Percentiles rank a stretch among this genome's conserved stretches.
Conservation (phyloP, 2,329 filamentous ascomycete genomes). For the Trichothecium roseum region DNA sequence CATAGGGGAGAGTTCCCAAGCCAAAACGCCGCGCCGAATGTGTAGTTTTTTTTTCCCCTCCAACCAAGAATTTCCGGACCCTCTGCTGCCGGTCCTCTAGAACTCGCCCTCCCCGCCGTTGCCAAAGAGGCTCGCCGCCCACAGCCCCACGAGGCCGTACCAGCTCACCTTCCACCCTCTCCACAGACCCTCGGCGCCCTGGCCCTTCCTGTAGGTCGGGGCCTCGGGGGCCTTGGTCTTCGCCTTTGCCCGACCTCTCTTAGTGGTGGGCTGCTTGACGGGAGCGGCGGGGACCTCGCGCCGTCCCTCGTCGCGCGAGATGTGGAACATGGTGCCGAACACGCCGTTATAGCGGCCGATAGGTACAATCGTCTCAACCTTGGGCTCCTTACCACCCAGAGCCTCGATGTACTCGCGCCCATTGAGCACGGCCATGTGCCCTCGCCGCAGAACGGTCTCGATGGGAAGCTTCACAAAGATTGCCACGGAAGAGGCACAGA, state of each 20-base stretch:
- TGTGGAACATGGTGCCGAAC: conserved; percentile 82
- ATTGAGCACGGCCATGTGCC: conserved; percentile 66
- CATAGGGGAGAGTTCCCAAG: conserved; percentile 24
- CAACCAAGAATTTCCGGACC: background rate
- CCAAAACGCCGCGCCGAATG: conserved; percentile 20
- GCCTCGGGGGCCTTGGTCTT: conserved; percentile 14
- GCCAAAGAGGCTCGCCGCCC: conserved; percentile 57
- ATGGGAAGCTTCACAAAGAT: conserved; percentile 81
- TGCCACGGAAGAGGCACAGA: conserved; percentile 68
- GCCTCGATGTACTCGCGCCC: conserved; percentile 41
- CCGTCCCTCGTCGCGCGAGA: conserved; percentile 72
- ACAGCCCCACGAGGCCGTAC: conserved; percentile 66
- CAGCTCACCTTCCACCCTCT: conserved; percentile 69
- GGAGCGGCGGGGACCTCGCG: conserved; percentile 27
- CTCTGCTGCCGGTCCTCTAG: conserved; percentile 16
- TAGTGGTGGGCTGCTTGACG: conserved; percentile 8
- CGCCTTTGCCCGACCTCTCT: conserved; percentile 20
- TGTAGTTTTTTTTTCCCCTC: no score
- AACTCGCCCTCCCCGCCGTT: conserved; percentile 52
- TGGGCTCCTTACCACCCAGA: conserved; percentile 27
- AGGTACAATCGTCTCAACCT: conserved; percentile 65
- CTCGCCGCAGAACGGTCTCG: conserved; percentile 83
- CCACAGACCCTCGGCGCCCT: conserved; percentile 59
- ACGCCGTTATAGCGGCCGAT: conserved; percentile 77
- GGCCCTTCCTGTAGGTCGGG: conserved; percentile 42